Evolutionary conservation across 495 filamentous ascomycete species (phyloP).

Genomic region (Hypoxylon fragiforme): DNA sequence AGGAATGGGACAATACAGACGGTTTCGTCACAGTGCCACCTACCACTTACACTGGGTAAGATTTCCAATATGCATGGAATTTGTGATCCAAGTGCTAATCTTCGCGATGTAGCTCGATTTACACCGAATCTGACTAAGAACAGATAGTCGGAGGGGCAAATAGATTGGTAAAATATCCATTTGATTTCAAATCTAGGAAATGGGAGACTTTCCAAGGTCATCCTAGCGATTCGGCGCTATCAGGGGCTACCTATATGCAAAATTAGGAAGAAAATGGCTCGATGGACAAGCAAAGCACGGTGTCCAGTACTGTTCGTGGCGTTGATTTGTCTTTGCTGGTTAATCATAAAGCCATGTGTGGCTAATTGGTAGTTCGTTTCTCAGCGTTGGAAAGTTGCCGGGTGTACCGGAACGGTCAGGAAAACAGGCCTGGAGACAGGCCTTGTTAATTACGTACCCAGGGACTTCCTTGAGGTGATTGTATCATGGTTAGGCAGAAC

Average conservation of each 20-base stretch:
- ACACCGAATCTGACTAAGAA: constrained; percentile 8
- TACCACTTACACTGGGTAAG: constrained; percentile 47
- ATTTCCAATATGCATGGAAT: too few species aligned
- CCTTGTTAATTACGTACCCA: too few species aligned
- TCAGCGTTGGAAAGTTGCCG: not conserved
- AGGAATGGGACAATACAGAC: constrained; percentile 61
- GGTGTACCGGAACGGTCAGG: not conserved
- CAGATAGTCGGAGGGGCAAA: not conserved
- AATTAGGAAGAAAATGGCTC: not conserved
- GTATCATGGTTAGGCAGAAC: not conserved
- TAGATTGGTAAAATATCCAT: not conserved
- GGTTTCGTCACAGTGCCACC: constrained; percentile 53
- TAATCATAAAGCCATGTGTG: not conserved
- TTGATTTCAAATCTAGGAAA: not conserved
- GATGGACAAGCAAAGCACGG: not conserved
- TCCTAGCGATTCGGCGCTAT: too few species aligned
- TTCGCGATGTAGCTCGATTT: constrained; percentile 17
- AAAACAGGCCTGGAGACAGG: not conserved
- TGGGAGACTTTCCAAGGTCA: too few species aligned
- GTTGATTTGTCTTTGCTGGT: not conserved
- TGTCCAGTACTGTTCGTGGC: not conserved
- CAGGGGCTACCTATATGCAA: not conserved
- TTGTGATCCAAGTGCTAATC: not conserved
- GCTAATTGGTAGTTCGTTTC: not conserved
- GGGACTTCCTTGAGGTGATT: too few species aligned